Conservation (phyloP, 1,139 yeast genomes). For the Magnusiomyces ingens region DNA sequence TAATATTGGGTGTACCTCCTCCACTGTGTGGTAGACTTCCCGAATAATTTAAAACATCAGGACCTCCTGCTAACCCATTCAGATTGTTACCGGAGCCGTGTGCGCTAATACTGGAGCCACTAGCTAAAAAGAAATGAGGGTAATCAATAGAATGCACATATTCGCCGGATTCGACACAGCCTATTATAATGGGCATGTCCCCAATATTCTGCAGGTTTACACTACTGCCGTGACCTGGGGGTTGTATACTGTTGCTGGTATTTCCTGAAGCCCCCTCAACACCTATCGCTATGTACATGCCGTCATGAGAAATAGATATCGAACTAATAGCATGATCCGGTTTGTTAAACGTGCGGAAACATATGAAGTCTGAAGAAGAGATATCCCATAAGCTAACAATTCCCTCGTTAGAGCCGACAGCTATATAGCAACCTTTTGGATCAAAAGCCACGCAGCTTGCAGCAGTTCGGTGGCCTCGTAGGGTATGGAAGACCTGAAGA, state of each 20-base stretch:
- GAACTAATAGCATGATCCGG: slow-evolving; percentile 37
- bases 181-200: slow-evolving; percentile 28
- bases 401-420: slow-evolving; percentile 66
- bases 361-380: slow-evolving; percentile 36
- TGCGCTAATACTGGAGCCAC: not conserved
- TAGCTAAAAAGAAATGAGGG: slow-evolving; percentile 9
- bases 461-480: slow-evolving; percentile 49
- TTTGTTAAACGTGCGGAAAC: slow-evolving; percentile 40
- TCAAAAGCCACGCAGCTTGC: slow-evolving; percentile 48
- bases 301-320: slow-evolving; percentile 33
- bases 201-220: not conserved
- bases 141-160: slow-evolving; percentile 20
- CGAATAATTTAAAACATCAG: no score
- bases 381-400: slow-evolving; percentile 57
- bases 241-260: not conserved
- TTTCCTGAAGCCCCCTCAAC: slow-evolving; percentile 20
- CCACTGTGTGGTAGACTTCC: no score
- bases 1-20: no score
- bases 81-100: no score
- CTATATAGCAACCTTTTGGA: slow-evolving; percentile 50
- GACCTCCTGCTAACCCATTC: no score
- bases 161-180: slow-evolving; percentile 28
- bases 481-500: slow-evolving; percentile 25
- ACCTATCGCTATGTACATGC: slow-evolving; percentile 31
- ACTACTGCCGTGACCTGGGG: not conserved